These are phyloP conservation scores for Colletotrichum cordylinicola DNA, from an alignment of 2,329 filamentous ascomycete species.

Conservation along the genomic window DNA sequence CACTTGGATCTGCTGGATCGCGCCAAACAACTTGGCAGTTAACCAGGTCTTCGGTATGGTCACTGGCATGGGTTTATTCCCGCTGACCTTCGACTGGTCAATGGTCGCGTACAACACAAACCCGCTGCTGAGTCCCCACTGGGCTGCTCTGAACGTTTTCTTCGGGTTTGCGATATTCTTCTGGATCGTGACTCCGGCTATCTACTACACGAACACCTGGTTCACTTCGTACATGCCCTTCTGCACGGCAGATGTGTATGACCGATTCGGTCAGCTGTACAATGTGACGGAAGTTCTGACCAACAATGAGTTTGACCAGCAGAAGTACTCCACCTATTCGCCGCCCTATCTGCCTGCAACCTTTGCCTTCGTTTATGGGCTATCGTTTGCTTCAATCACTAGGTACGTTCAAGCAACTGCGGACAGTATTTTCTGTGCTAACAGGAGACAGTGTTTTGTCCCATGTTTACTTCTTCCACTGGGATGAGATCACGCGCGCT, in stretches of 20 bases:
- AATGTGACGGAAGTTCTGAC: slow-evolving; percentile 48
- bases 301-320: slow-evolving; percentile 48
- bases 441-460: slow-evolving; percentile 43
- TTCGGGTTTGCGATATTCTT: slow-evolving; percentile 58
- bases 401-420: neutral
- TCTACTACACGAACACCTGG: slow-evolving; percentile 66
- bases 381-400: slow-evolving; percentile 75
- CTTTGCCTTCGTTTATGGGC: slow-evolving; percentile 52
- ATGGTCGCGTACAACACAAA: slow-evolving; percentile 33
- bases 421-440: slow-evolving; percentile 32
- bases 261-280: slow-evolving; percentile 53
- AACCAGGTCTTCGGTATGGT: slow-evolving; percentile 56
- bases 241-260: slow-evolving; percentile 57
- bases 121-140: slow-evolving; percentile 54
- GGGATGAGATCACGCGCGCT: slow-evolving; percentile 41
- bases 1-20: slow-evolving; percentile 53
- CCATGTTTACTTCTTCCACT: slow-evolving; percentile 45
- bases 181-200: slow-evolving; percentile 57
- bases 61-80: slow-evolving; percentile 42
- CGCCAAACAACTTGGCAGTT: slow-evolving; percentile 48
- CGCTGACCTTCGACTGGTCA: slow-evolving; percentile 48
- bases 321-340: slow-evolving; percentile 55
- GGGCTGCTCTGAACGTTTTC: slow-evolving; percentile 67
- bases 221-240: slow-evolving; percentile 61
- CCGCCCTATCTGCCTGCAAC: slow-evolving; percentile 56